phyloP scores from a whole-genome alignment of 108 stramenopile species.

The Ochromonas danica region DNA sequence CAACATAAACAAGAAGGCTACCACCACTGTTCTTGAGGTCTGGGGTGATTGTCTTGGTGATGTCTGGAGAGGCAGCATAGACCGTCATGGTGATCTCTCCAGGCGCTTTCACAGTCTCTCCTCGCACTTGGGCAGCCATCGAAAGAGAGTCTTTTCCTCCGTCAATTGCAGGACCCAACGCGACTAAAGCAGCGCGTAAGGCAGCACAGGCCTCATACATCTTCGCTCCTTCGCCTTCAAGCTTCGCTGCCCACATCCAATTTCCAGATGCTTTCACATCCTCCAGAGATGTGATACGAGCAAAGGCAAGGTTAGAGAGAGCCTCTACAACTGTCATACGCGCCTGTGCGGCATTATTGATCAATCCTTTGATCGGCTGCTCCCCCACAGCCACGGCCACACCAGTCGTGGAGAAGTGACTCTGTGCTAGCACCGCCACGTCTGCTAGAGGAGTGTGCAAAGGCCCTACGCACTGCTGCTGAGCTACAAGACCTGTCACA shows the following conservation, averaged over 20 bases:
- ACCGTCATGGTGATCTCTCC: conserved; percentile 92
- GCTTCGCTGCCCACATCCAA: conserved; percentile 99
- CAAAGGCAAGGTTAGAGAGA: conserved; percentile 97
- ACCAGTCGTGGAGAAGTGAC: conserved; percentile 87
- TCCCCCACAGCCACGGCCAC: conserved; percentile 94
- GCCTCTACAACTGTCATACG: conserved; percentile 73
- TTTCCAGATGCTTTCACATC: conserved; percentile 95
- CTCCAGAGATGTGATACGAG: conserved; percentile 79
- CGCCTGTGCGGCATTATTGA: conserved; percentile 86
- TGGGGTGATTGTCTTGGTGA: conserved; percentile 87
- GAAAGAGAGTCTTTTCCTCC: conserved; percentile 98
- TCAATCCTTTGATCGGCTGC: conserved; percentile 92
- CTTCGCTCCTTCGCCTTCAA: conserved; percentile 91
- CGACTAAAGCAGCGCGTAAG: conserved; percentile 77
- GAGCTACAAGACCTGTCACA: conserved; percentile 95
- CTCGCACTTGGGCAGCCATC: conserved; percentile 93
- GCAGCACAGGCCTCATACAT: conserved; percentile 98
- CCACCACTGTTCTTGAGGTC: conserved; percentile 80
- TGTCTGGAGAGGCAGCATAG: conserved; percentile 88
- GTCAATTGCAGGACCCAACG: conserved; percentile 88
- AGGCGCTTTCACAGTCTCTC: conserved; percentile 92
- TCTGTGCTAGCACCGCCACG: conserved; percentile 88
- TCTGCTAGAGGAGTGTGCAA: conserved; percentile 93
- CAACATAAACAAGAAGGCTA: conserved; percentile 73
- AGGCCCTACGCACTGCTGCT: conserved; percentile 99